Percentiles rank a stretch among this genome's conserved stretches.
phyloP scores from a whole-genome alignment of 805 yeast genomes.

The Hermanozyma aechmeae region DNA sequence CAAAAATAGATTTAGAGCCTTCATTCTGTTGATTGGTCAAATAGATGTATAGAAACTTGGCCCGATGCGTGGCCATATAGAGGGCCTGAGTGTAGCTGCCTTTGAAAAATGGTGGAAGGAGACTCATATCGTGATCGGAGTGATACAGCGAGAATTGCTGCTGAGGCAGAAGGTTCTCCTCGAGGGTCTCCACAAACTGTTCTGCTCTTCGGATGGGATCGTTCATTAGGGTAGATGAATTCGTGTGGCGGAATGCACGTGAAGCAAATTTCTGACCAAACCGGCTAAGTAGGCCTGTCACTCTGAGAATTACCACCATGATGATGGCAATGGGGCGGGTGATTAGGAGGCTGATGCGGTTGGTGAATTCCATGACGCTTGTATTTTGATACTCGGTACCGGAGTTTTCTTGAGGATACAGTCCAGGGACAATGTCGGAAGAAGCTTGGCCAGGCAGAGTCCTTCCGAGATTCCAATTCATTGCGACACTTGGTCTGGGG shows the following conservation, averaged over 20 bases:
- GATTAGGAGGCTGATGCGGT: too few relatives aligned
- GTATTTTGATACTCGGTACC: too few relatives aligned
- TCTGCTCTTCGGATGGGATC: constrained; percentile 49
- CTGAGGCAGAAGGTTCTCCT: constrained; percentile 30
- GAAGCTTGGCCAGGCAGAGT: too few relatives aligned
- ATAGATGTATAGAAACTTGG: constrained; percentile 64
- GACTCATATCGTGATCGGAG: constrained; percentile 1
- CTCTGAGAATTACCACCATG: too few relatives aligned
- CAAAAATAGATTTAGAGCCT: constrained; percentile 43
- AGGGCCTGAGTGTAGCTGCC: constrained; percentile 80
- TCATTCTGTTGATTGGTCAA: constrained; percentile 69
- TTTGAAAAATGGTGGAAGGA: constrained; percentile 44
- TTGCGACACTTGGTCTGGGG: too few relatives aligned
- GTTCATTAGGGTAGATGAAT: constrained; percentile 10
- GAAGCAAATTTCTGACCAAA: neutral
- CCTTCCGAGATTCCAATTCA: too few relatives aligned
- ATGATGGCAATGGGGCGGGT: too few relatives aligned
- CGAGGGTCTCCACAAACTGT: constrained; percentile 42
- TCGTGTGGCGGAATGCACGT: neutral
- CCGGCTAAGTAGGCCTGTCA: too few relatives aligned
- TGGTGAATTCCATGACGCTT: too few relatives aligned
- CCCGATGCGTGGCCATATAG: constrained; percentile 56
- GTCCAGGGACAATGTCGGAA: too few relatives aligned
- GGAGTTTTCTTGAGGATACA: too few relatives aligned
- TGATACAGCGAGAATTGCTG: constrained; percentile 7